These are phyloP conservation scores for Tetrastigma voinierianum DNA, from an alignment of 164 flowering plant genomes.

Conservation along the genomic window DNA sequence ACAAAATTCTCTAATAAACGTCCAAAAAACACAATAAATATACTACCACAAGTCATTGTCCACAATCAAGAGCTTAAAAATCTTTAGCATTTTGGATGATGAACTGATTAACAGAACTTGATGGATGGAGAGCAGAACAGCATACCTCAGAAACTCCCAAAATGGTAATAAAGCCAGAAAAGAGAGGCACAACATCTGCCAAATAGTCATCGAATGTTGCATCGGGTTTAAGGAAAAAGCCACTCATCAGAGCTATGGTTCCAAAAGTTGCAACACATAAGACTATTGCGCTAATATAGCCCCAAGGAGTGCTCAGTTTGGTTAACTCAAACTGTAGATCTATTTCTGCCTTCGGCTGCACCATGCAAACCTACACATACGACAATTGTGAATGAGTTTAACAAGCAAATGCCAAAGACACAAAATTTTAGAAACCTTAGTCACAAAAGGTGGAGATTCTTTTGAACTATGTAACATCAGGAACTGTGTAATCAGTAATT, in stretches of 20 bases:
- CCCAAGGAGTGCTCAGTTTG: constrained; percentile 86
- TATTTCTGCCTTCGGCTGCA: constrained; percentile 91
- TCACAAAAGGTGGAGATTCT: not conserved
- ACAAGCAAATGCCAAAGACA: not conserved
- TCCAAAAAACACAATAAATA: too few relatives aligned
- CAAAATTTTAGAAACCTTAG: not conserved
- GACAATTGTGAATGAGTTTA: not conserved
- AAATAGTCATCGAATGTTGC: constrained; percentile 88
- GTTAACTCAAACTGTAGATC: constrained; percentile 86
- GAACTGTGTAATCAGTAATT: too few relatives aligned
- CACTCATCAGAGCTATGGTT: constrained; percentile 84
- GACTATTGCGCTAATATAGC: constrained; percentile 74
- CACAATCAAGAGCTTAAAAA: too few relatives aligned
- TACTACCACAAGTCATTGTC: too few relatives aligned
- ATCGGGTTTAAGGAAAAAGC: constrained; percentile 88
- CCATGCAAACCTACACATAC: constrained; percentile 76
- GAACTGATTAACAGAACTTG: too few relatives aligned
- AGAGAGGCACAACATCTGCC: constrained; percentile 82
- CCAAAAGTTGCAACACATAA: constrained; percentile 84
- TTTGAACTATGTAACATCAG: too few relatives aligned
- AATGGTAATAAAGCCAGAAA: constrained; percentile 86
- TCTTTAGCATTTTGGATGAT: too few relatives aligned
- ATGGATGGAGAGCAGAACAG: not conserved
- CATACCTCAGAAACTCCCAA: constrained; percentile 90
- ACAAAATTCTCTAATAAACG: too few relatives aligned